Conservation (phyloP, 257 asterid genomes). For the Rauvolfia tetraphylla region DNA sequence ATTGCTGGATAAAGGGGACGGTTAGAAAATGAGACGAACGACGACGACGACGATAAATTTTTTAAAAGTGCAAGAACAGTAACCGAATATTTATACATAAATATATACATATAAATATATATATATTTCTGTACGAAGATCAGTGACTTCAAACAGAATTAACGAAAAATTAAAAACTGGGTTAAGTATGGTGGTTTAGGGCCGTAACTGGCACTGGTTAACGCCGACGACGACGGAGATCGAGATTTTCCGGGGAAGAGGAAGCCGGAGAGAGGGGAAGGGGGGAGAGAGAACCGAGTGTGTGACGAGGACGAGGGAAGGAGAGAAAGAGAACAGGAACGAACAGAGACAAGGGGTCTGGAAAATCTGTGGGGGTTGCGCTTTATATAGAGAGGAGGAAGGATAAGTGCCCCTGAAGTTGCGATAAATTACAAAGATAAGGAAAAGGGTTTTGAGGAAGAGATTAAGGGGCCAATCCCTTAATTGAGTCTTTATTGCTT, state of each 20-base stretch:
- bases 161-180: not conserved
- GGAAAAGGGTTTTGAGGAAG: not conserved
- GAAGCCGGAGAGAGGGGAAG: not conserved
- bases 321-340: not conserved
- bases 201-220: not conserved
- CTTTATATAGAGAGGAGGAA: constrained; percentile 20
- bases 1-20: constrained; percentile 9
- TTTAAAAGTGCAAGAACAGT: not conserved
- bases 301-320: not conserved
- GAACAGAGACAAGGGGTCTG: not conserved
- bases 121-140: not conserved
- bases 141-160: constrained; percentile 8
- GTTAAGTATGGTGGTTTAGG: not conserved
- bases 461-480: not conserved
- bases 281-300: not conserved
- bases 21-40: not conserved
- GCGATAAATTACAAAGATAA: constrained; percentile 10
- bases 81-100: not conserved
- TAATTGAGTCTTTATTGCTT: not conserved
- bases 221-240: not conserved
- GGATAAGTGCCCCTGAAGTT: constrained; percentile 15
- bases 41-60: not conserved
- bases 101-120: not conserved
- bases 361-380: not conserved
- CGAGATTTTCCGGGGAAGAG: not conserved